phyloP scores from a whole-genome alignment of 2,329 filamentous ascomycete species.

The Talaromyces sp. region DNA sequence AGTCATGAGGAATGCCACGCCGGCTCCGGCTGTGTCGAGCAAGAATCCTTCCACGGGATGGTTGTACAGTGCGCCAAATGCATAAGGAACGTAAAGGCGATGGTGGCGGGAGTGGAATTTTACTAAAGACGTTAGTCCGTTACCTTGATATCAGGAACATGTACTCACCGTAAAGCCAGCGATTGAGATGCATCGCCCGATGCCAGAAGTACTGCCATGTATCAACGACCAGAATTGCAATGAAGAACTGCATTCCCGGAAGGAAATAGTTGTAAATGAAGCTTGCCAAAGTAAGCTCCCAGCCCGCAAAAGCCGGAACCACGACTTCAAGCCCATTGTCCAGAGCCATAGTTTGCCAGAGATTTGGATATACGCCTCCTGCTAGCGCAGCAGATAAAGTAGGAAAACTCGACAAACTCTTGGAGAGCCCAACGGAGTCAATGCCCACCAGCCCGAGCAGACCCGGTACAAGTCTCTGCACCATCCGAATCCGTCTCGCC shows the following conservation, averaged over 20 bases:
- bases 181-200: constrained; percentile 94
- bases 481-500: constrained; percentile 76
- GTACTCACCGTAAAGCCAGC: constrained; percentile 84
- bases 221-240: constrained; percentile 76
- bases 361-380: constrained; percentile 75
- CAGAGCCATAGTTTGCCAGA: constrained; percentile 58
- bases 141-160: background rate
- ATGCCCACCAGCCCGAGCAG: constrained; percentile 70
- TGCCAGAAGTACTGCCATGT: constrained; percentile 99
- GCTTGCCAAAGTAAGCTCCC: constrained; percentile 75
- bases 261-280: constrained; percentile 75
- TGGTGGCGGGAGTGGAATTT: constrained; percentile 94
- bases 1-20: constrained; percentile 74
- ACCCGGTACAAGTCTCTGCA: constrained; percentile 72
- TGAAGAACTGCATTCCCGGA: constrained; percentile 71
- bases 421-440: constrained; percentile 70
- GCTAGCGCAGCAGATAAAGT: constrained; percentile 70
- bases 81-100: constrained; percentile 94
- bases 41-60: constrained; percentile 92
- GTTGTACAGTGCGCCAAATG: constrained; percentile 95
- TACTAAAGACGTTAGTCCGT: constrained; percentile 48
- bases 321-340: constrained; percentile 47
- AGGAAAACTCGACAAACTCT: constrained; percentile 71
- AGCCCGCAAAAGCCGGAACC: constrained; percentile 72
- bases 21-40: constrained; percentile 84